phyloP scores from a whole-genome alignment of 164 flowering plant species.

The Berberis vulgaris region DNA sequence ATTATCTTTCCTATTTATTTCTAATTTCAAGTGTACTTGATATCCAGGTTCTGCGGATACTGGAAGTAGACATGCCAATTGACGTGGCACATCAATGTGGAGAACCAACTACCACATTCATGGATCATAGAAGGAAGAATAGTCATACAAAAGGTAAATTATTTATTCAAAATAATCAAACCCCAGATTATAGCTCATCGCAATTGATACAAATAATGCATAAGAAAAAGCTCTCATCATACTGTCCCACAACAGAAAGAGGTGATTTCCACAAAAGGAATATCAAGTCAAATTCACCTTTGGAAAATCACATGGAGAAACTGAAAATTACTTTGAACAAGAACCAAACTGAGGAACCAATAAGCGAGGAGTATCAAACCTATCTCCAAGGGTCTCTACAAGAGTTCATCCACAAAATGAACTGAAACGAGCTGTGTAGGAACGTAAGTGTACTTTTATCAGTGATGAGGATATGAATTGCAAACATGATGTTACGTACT shows the following conservation, averaged over 20 bases:
- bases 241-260: not conserved
- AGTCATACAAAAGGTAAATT: not conserved
- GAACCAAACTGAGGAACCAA: conserved; percentile 9
- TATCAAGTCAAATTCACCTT: conserved; percentile 4
- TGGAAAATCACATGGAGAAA: conserved; percentile 5
- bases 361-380: conserved; percentile 18
- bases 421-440: not conserved
- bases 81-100: conserved; percentile 9
- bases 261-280: not conserved
- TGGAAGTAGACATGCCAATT: conserved; percentile 26
- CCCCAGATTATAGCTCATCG: conserved; percentile 3
- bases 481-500: too few relatives aligned
- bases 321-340: not conserved
- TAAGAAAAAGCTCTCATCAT: conserved; percentile 3
- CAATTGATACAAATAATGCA: conserved; percentile 5
- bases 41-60: conserved; percentile 22
- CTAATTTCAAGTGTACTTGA: not conserved
- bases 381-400: conserved; percentile 23
- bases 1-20: not conserved
- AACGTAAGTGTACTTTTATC: too few relatives aligned
- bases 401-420: conserved; percentile 15
- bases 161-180: conserved; percentile 1
- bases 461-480: too few relatives aligned
- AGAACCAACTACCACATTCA: not conserved
- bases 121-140: conserved; percentile 1